A percentile compares a stretch with the other conserved stretches of the same genome.
Evolutionary conservation across 164 flowering plant species (phyloP).

Genomic region (Magnolia officinalis): DNA sequence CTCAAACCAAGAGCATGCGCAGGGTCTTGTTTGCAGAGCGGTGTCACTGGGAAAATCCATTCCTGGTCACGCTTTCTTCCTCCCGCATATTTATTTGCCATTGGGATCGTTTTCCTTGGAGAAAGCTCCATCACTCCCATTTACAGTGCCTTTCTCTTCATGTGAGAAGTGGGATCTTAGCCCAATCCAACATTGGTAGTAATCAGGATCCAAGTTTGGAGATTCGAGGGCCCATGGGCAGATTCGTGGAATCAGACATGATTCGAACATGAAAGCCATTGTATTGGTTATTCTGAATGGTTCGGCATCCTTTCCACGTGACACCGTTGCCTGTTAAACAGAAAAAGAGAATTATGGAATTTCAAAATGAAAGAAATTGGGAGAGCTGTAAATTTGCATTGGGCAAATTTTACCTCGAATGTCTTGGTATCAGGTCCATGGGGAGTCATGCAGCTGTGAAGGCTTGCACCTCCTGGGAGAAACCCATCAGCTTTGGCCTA

Average conservation of each 20-base stretch:
- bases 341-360: constrained; percentile 2
- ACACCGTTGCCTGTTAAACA: constrained; percentile 60
- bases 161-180: constrained; percentile 65
- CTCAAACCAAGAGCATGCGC: neutral
- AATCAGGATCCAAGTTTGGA: constrained; percentile 63
- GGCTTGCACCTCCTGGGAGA: constrained; percentile 95
- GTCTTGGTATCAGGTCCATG: constrained; percentile 97
- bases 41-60: neutral
- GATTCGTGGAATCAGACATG: constrained; percentile 73
- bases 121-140: neutral
- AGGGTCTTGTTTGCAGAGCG: neutral
- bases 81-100: neutral
- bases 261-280: constrained; percentile 96
- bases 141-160: constrained; percentile 12
- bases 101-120: neutral
- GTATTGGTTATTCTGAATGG: constrained; percentile 63
- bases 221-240: constrained; percentile 89
- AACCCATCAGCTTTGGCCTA: constrained; percentile 95
- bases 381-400: neutral
- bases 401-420: constrained; percentile 53
- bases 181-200: constrained; percentile 93
- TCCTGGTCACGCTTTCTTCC: neutral
- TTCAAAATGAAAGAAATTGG: neutral
- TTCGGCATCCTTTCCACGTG: constrained; percentile 47
- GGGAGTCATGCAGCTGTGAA: constrained; percentile 98